Conservation (phyloP, 225 moss, liverwort and hornwort genomes). For the Climacium dendroides region DNA sequence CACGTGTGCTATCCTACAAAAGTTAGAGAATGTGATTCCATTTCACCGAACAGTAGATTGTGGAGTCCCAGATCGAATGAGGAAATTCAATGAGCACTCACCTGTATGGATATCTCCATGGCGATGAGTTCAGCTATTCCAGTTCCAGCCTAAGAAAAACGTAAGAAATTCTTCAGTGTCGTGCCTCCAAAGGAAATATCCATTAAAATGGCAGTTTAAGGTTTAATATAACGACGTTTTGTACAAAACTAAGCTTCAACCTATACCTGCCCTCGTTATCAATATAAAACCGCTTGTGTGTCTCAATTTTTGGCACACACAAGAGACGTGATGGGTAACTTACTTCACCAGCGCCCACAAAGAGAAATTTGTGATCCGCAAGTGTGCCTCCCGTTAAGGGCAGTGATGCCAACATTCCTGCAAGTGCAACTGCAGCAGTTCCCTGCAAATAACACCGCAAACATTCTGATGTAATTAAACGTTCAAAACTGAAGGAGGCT, state of each 20-base stretch:
- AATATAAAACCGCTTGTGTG: neutral
- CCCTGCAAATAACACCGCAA: slow-evolving; percentile 19
- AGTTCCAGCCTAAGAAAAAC: slow-evolving; percentile 54
- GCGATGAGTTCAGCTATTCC: slow-evolving; percentile 76
- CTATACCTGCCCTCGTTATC: neutral
- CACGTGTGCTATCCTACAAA: neutral
- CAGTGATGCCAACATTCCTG: slow-evolving; percentile 62
- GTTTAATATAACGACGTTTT: no score
- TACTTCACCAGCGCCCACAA: slow-evolving; percentile 78
- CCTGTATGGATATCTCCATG: slow-evolving; percentile 48
- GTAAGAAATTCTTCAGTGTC: neutral
- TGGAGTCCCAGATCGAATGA: neutral
- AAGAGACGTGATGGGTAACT: neutral
- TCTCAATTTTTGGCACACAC: neutral
- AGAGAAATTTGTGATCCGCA: slow-evolving; percentile 62
- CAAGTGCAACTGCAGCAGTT: slow-evolving; percentile 76
- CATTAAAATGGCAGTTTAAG: neutral
- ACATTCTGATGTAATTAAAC: neutral
- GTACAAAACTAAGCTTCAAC: neutral
- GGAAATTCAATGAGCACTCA: neutral
- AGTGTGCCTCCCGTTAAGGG: slow-evolving; percentile 64
- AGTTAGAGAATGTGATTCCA: neutral
- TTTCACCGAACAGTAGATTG: neutral
- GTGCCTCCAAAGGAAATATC: neutral
- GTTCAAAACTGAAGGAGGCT: neutral